A percentile compares a stretch with the other conserved stretches of the same genome.
Evolutionary conservation across 306 rosid genomes (phyloP).

Genomic region (Albizia julibrissin): DNA sequence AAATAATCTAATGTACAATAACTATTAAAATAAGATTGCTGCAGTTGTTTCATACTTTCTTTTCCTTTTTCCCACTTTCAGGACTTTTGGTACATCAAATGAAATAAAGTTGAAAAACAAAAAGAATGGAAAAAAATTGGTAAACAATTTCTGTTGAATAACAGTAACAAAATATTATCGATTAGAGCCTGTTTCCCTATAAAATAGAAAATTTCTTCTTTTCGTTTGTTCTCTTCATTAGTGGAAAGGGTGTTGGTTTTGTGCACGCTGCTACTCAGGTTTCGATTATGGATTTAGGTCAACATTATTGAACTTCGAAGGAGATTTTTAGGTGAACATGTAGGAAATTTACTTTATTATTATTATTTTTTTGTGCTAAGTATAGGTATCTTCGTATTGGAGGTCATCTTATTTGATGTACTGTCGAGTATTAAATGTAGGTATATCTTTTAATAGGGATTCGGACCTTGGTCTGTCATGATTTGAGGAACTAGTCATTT

Average conservation of each 20-base stretch:
- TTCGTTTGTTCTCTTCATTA: too few species aligned
- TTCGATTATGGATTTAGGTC: background rate
- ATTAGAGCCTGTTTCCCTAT: background rate
- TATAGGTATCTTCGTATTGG: too few species aligned
- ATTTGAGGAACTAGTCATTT: too few species aligned
- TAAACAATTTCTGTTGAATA: background rate
- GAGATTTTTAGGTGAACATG: background rate
- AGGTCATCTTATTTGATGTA: rapidly evolving
- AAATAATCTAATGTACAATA: background rate
- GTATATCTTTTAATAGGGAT: rapidly evolving
- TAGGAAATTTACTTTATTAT: too few species aligned
- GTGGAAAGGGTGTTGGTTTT: background rate
- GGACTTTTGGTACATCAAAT: background rate
- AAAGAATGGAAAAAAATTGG: background rate
- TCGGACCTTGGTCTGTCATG: too few species aligned
- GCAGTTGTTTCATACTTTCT: background rate
- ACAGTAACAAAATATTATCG: background rate
- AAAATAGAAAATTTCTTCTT: background rate
- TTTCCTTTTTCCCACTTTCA: background rate
- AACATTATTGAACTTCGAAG: background rate
- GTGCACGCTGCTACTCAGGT: background rate
- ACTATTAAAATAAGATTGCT: background rate
- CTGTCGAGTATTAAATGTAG: rapidly evolving
- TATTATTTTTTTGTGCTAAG: too few species aligned
- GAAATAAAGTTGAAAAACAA: background rate